A percentile compares a stretch with the other conserved stretches of the same genome.
Evolutionary conservation across 2,329 filamentous ascomycete species (phyloP).

Genomic region (Hymenoscyphus scutula): DNA sequence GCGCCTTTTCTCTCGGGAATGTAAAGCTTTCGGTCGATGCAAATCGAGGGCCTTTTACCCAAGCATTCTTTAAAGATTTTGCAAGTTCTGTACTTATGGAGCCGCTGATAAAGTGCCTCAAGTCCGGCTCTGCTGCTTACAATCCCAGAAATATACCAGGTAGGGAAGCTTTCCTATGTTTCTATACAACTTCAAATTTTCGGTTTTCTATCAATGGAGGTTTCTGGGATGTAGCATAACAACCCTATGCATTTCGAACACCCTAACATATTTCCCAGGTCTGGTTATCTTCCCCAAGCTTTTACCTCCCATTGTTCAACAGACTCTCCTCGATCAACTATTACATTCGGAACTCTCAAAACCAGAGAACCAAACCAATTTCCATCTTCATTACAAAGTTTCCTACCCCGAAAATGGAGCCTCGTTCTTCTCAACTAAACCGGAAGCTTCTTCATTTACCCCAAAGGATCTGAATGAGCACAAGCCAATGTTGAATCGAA

Average conservation of each 20-base stretch:
- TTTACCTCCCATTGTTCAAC: conserved; percentile 67
- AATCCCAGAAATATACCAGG: conserved; percentile 67
- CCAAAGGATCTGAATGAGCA: conserved; percentile 75
- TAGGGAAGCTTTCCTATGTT: conserved; percentile 34
- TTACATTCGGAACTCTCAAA: conserved; percentile 76
- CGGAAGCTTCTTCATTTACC: conserved; percentile 52
- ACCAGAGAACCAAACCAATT: conserved; percentile 76
- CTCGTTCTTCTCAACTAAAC: conserved; percentile 56
- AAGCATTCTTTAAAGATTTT: not conserved
- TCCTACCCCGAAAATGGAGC: conserved; percentile 50
- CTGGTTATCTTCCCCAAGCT: conserved; percentile 75
- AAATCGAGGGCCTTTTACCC: not conserved
- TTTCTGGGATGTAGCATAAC: too few relatives aligned
- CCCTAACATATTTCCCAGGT: conserved; percentile 50
- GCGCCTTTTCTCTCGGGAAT: conserved; percentile 3
- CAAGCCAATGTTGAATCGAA: conserved; percentile 65
- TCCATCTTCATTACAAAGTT: conserved; percentile 79
- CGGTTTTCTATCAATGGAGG: not conserved
- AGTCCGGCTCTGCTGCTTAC: conserved; percentile 45
- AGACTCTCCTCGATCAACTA: conserved; percentile 66
- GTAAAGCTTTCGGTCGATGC: not conserved
- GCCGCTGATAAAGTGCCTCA: not conserved
- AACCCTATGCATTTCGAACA: not conserved
- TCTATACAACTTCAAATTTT: not conserved
- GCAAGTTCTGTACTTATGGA: not conserved